Evolutionary conservation across 257 asterid species (phyloP).

Genomic region (Verbena officinalis): DNA sequence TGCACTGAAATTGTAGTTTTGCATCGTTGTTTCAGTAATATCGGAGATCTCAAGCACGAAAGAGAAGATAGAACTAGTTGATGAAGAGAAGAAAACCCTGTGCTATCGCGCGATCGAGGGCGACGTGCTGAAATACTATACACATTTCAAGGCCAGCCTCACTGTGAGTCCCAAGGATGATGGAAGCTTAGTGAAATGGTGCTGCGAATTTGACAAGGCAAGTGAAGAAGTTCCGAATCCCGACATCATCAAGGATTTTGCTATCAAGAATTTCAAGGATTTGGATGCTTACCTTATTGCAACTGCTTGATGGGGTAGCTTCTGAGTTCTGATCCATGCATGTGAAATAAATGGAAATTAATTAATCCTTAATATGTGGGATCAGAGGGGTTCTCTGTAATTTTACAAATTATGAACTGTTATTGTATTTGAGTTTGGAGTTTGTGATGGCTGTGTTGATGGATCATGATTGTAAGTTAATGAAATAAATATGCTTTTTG

Average conservation of each 20-base stretch:
- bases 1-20: too few relatives aligned
- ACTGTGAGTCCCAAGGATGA: slow-evolving; percentile 47
- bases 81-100: slow-evolving; percentile 54
- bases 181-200: slow-evolving; percentile 68
- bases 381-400: neutral
- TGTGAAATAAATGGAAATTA: neutral
- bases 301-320: slow-evolving; percentile 5
- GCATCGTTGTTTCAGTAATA: slow-evolving; percentile 47
- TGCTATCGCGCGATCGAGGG: slow-evolving; percentile 63
- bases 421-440: neutral
- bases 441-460: neutral
- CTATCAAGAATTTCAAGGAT: slow-evolving; percentile 61
- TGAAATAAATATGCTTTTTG: neutral
- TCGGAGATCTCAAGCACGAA: slow-evolving; percentile 46
- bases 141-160: slow-evolving; percentile 52
- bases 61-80: slow-evolving; percentile 74
- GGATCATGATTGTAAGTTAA: neutral
- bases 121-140: slow-evolving; percentile 66
- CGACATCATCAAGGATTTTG: slow-evolving; percentile 65
- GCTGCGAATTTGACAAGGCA: slow-evolving; percentile 65
- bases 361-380: neutral
- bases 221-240: slow-evolving; percentile 66
- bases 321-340: neutral
- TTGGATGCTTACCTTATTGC: slow-evolving; percentile 69
- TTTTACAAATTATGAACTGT: neutral